phyloP scores from a whole-genome alignment of 345 rosid species.

The Salix caprea region DNA sequence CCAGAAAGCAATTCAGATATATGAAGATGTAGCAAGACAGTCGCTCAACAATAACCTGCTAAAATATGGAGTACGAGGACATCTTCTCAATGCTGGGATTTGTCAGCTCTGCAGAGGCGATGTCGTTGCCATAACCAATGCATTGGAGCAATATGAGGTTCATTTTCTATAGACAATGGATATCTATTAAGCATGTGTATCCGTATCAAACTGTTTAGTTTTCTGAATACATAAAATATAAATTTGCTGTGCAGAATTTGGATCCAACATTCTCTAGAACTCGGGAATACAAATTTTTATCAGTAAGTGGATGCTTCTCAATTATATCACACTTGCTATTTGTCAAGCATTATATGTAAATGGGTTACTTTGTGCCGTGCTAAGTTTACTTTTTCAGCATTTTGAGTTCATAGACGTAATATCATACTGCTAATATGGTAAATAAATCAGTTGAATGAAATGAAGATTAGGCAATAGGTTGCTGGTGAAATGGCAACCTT shows the following conservation, averaged over 20 bases:
- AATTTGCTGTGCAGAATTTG: slow-evolving; percentile 16
- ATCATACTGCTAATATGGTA: background rate
- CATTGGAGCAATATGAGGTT: slow-evolving; percentile 25
- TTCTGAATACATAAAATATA: background rate
- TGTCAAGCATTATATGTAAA: background rate
- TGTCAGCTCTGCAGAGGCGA: slow-evolving; percentile 25
- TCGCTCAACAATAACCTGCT: slow-evolving; percentile 16
- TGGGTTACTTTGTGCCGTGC: background rate
- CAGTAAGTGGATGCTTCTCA: slow-evolving; percentile 7
- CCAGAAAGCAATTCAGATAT: slow-evolving; percentile 21
- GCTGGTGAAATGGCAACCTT: background rate
- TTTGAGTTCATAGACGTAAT: background rate
- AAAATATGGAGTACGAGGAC: slow-evolving; percentile 28
- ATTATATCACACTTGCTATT: too few species aligned
- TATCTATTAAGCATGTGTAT: too few species aligned
- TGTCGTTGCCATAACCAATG: slow-evolving; percentile 21
- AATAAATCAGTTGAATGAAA: background rate
- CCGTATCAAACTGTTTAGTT: background rate
- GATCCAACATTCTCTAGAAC: slow-evolving; percentile 24
- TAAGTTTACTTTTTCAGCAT: background rate
- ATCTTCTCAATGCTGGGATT: slow-evolving; percentile 29
- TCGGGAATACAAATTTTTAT: slow-evolving; percentile 21
- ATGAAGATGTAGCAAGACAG: slow-evolving; percentile 19
- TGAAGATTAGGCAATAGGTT: background rate
- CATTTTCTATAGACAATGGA: background rate